These are phyloP conservation scores for Saprolegnia diclina DNA, from an alignment of 352 stramenopile genomes.

Conservation along the genomic window DNA sequence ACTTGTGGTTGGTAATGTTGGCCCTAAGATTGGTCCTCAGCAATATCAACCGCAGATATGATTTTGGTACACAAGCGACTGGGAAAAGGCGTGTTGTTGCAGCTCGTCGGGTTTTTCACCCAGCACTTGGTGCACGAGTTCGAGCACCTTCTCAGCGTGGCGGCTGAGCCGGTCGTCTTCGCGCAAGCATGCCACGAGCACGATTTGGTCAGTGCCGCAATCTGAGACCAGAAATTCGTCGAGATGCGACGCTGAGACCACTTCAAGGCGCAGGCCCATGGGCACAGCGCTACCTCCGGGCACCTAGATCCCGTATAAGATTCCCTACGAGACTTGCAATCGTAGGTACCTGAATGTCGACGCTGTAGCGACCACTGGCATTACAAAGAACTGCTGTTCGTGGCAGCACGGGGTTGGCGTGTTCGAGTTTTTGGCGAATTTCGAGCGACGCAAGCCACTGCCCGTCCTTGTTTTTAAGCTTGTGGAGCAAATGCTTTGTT, in stretches of 20 bases:
- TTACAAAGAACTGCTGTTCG: slow-evolving; percentile 53
- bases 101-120: slow-evolving; percentile 5
- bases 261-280: slow-evolving; percentile 34
- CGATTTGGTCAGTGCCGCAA: slow-evolving; percentile 40
- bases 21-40: slow-evolving; percentile 17
- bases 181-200: slow-evolving; percentile 64
- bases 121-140: slow-evolving; percentile 40
- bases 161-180: slow-evolving; percentile 56
- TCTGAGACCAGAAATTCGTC: slow-evolving; percentile 43
- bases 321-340: background rate
- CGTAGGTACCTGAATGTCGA: slow-evolving; percentile 48
- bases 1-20: slow-evolving; percentile 32
- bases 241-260: slow-evolving; percentile 42
- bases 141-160: slow-evolving; percentile 43
- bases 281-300: slow-evolving; percentile 27
- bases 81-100: slow-evolving; percentile 1
- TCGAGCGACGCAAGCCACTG: slow-evolving; percentile 69
- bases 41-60: background rate
- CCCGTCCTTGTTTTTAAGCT: slow-evolving; percentile 48
- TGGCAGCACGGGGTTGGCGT: slow-evolving; percentile 54
- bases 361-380: slow-evolving; percentile 70
- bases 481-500: slow-evolving; percentile 33
- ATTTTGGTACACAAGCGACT: slow-evolving; percentile 26
- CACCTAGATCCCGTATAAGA: background rate
- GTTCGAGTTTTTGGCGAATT: slow-evolving; percentile 43